Base-by-base conservation (phyloP, 2,329 filamentous ascomycete genomes). In the Fusarium sp. region DNA sequence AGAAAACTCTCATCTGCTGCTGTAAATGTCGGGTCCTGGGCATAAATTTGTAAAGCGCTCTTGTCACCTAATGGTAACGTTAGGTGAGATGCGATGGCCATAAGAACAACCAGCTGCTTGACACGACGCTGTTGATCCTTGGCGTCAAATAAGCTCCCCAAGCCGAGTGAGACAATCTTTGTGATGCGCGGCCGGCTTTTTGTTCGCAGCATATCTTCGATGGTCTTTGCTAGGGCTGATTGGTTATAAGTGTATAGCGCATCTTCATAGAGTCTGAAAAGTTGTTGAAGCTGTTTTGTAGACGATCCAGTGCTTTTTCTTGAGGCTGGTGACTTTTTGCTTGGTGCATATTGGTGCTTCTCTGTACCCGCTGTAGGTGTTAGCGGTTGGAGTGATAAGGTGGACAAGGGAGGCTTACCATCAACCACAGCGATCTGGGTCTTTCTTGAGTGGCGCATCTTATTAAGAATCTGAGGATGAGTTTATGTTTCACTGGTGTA, bases 1-100 rank as follows among this genome's bases (percentile, higher is more conserved):
- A 73, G 56, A 26, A 73, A 70, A 6, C 56, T 45, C 39, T 73
- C 70, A 24, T 73, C 71, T 11, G 57, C 47, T 32, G 58, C 20
- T 20, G 71, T 71, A 14, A 73, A 73, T 2, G 61, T 67, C 1
- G 71, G 71, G n/a, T 73, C 71, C 35, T 73, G 71, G 2, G 71
- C 71, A 22, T 70, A 72, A 7, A 72, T 43, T 15, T 28, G 44
- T 1, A 62, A 10, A 6, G n/a, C 7, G 0, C 3, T n/a, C 24
- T 62, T 33, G 2, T 61, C 47, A 10, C 17, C 10, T 0, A 41
- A 28, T 10, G 56, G 40, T 20, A 57, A 13, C 10, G 40, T 30
- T 4, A 72, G 43, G 22, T 70, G 62, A 7, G 68, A 71, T 13
- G 67, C 57, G 19, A 74, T 62, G 5, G 59, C 57, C 44, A 70